These are phyloP conservation scores for Penicillium verhagenii DNA, from an alignment of 495 filamentous ascomycete species.

Conservation along the genomic window DNA sequence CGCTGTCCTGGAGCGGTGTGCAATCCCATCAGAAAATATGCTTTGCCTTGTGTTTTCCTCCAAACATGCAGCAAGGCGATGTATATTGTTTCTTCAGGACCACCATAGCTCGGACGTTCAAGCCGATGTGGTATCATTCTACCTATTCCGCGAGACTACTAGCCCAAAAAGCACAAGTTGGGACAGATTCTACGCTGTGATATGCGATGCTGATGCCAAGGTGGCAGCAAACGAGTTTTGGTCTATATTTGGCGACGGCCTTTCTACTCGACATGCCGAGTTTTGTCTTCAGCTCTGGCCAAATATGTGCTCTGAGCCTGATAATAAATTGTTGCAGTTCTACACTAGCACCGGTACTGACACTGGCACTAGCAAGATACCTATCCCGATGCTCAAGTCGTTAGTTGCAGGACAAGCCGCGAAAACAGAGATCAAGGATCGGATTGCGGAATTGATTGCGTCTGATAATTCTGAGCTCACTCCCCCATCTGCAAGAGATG, in stretches of 20 bases:
- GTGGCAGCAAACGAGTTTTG: neutral
- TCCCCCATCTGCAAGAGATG: slow-evolving; percentile 24
- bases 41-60: neutral
- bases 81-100: neutral
- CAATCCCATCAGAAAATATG: neutral
- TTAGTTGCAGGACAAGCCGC: neutral
- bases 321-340: neutral
- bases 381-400: neutral
- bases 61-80: neutral
- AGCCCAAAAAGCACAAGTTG: neutral
- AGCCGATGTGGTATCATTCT: neutral
- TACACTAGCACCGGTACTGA: neutral
- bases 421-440: neutral
- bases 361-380: neutral
- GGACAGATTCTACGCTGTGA: neutral
- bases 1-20: neutral
- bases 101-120: neutral
- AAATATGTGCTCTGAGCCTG: neutral
- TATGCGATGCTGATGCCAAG: neutral
- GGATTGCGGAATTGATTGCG: neutral
- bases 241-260: neutral
- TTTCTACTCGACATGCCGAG: neutral
- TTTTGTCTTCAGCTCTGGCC: neutral
- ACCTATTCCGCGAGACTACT: neutral
- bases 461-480: neutral